A percentile compares a stretch with the other conserved stretches of the same genome.
Conservation (phyloP, 805 yeast species). For the Zygosaccharomyces rouxii region DNA sequence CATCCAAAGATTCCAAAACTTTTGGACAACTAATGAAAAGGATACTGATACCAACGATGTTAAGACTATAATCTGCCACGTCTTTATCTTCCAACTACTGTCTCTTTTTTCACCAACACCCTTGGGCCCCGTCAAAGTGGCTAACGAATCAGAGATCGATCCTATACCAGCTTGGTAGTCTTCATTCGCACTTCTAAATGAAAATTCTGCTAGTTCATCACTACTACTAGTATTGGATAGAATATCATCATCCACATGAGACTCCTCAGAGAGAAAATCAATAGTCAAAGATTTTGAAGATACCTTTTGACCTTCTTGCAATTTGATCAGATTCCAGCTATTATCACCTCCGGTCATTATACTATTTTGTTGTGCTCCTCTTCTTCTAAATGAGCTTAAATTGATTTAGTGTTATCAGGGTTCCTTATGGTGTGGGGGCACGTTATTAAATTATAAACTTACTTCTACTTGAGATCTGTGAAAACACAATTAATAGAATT, state of each 20-base stretch:
- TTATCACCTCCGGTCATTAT: slow-evolving; percentile 11
- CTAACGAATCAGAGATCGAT: slow-evolving; percentile 12
- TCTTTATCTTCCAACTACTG: slow-evolving; percentile 6
- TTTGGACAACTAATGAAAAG: slow-evolving; percentile 10
- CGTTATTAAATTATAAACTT: slow-evolving; percentile 6
- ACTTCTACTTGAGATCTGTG: slow-evolving; percentile 2
- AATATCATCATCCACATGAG: slow-evolving; percentile 20
- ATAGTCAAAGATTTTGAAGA: slow-evolving; percentile 6
- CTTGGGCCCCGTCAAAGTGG: slow-evolving; percentile 16
- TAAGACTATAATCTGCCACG: slow-evolving; percentile 15
- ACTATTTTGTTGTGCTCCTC: background rate
- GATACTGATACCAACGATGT: slow-evolving; percentile 15
- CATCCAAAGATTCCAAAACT: slow-evolving; percentile 5
- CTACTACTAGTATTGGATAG: slow-evolving; percentile 24
- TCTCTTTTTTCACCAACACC: background rate
- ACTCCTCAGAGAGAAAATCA: slow-evolving; percentile 13
- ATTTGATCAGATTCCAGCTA: slow-evolving; percentile 14
- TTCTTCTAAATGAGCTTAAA: background rate
- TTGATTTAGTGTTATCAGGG: background rate
- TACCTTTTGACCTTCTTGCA: slow-evolving; percentile 9
- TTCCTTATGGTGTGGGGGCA: background rate
- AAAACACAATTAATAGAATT: background rate
- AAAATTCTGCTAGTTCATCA: slow-evolving; percentile 14
- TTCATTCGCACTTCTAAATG: slow-evolving; percentile 7
- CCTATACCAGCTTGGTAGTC: background rate